Percentiles rank a stretch among this genome's conserved stretches.
Evolutionary conservation across 106 monocot genomes (phyloP).

Genomic region (Dendrobium chrysotoxum): DNA sequence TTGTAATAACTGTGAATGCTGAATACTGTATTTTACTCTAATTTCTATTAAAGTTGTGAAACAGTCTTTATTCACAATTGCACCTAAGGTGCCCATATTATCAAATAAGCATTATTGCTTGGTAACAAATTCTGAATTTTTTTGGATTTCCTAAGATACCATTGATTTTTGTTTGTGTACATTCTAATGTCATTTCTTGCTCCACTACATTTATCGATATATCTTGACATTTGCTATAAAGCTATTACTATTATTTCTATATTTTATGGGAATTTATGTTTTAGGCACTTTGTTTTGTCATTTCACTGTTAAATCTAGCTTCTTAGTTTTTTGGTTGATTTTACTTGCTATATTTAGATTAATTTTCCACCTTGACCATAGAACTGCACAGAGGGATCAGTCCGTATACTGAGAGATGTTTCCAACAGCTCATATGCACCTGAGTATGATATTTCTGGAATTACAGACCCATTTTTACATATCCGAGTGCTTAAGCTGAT

Average conservation of each 20-base stretch:
- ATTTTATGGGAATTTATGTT: constrained; percentile 4
- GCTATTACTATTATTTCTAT: background rate
- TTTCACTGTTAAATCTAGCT: background rate
- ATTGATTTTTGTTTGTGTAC: background rate
- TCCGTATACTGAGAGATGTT: constrained; percentile 76
- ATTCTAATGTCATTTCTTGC: background rate
- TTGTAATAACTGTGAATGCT: background rate
- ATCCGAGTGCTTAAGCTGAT: constrained; percentile 74
- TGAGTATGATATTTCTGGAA: constrained; percentile 79
- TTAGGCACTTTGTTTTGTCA: background rate
- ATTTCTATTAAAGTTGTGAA: background rate
- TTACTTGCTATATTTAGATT: background rate
- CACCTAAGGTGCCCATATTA: background rate
- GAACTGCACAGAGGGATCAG: constrained; percentile 67
- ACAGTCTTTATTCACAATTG: background rate
- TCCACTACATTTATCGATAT: background rate
- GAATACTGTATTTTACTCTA: background rate
- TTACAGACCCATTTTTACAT: constrained; percentile 55
- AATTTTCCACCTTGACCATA: constrained; percentile 23
- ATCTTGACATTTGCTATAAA: background rate
- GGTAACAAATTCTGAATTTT: background rate
- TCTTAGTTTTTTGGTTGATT: background rate
- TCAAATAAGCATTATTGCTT: background rate
- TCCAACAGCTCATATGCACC: constrained; percentile 92
- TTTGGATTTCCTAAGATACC: background rate